Conservation (phyloP, 345 rosid genomes). For the Lepidium aucheri region DNA sequence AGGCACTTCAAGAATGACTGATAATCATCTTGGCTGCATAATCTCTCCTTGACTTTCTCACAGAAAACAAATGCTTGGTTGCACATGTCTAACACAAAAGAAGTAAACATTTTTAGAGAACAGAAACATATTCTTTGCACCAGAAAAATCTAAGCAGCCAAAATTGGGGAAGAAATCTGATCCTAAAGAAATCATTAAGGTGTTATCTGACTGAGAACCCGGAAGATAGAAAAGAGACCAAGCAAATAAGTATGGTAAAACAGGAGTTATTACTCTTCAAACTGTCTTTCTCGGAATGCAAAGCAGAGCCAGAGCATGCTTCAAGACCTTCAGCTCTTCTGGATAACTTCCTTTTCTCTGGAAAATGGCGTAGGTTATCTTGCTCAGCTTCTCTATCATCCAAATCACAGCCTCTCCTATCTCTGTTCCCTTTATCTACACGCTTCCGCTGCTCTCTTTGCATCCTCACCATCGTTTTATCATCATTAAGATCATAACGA, state of each 20-base stretch:
- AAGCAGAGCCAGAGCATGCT: slow-evolving; percentile 41
- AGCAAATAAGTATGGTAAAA: neutral
- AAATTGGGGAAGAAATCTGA: neutral
- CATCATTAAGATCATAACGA: slow-evolving; percentile 61
- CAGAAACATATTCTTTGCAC: neutral
- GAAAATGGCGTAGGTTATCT: slow-evolving; percentile 48
- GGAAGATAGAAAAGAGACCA: neutral
- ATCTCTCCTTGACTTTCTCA: slow-evolving; percentile 88
- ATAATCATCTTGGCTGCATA: slow-evolving; percentile 80
- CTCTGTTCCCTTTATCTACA: slow-evolving; percentile 60
- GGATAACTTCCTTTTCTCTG: slow-evolving; percentile 51
- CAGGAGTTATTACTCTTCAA: slow-evolving; percentile 24
- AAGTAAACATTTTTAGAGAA: slow-evolving; percentile 4
- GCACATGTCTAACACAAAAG: slow-evolving; percentile 20
- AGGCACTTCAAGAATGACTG: slow-evolving; percentile 93
- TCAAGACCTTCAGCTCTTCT: slow-evolving; percentile 68
- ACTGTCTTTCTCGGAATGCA: slow-evolving; percentile 35
- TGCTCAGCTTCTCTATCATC: slow-evolving; percentile 66
- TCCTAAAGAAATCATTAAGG: neutral
- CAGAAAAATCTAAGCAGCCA: neutral
- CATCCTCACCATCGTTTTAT: slow-evolving; percentile 46
- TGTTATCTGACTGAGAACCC: neutral
- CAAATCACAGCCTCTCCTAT: slow-evolving; percentile 54
- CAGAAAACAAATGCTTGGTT: slow-evolving; percentile 70
- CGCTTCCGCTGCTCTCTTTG: slow-evolving; percentile 72